A percentile compares a stretch with the other conserved stretches of the same genome.
These are phyloP conservation scores for Schizophyllum amplum DNA, from an alignment of 1,284 basidiomycete genomes.

Conservation along the genomic window DNA sequence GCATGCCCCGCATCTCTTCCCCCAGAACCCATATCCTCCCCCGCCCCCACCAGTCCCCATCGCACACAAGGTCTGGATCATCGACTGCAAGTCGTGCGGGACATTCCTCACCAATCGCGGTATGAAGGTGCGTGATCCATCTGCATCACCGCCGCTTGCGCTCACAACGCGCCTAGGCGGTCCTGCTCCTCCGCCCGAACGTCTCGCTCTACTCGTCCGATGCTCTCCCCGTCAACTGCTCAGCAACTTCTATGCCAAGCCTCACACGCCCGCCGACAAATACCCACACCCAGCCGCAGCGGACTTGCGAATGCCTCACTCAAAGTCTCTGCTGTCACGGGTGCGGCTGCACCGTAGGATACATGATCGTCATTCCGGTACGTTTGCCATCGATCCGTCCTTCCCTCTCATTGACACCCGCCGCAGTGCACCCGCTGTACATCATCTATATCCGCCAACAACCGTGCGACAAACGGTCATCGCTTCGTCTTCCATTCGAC, in stretches of 20 bases:
- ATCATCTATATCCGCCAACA: slow-evolving; percentile 53
- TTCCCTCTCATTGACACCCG: slow-evolving; percentile 6
- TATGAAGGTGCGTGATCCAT: slow-evolving; percentile 57
- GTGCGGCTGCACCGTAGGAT: slow-evolving; percentile 70
- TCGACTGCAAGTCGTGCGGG: slow-evolving; percentile 70
- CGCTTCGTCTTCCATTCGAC: slow-evolving; percentile 83
- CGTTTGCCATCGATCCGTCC: slow-evolving; percentile 7
- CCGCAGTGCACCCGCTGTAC: slow-evolving; percentile 61
- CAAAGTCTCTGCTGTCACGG: slow-evolving; percentile 76
- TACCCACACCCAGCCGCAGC: slow-evolving; percentile 24
- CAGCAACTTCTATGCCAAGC: slow-evolving; percentile 40
- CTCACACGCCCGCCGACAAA: slow-evolving; percentile 27
- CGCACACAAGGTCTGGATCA: slow-evolving; percentile 69
- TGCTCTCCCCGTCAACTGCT: slow-evolving; percentile 72
- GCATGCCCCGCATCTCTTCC: slow-evolving; percentile 22
- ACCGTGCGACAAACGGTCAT: slow-evolving; percentile 75
- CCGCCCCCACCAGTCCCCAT: slow-evolving; percentile 32
- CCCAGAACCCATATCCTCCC: slow-evolving; percentile 31
- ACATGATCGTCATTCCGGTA: slow-evolving; percentile 68
- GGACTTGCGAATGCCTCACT: slow-evolving; percentile 37
- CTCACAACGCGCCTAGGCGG: slow-evolving; percentile 43
- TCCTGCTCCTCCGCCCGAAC: slow-evolving; percentile 73
- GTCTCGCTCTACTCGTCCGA: slow-evolving; percentile 82
- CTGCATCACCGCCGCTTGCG: slow-evolving; percentile 6
- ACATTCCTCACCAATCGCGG: slow-evolving; percentile 76